These are phyloP conservation scores for Suillus discolor DNA, from an alignment of 768 basidiomycete genomes.

Conservation along the genomic window DNA sequence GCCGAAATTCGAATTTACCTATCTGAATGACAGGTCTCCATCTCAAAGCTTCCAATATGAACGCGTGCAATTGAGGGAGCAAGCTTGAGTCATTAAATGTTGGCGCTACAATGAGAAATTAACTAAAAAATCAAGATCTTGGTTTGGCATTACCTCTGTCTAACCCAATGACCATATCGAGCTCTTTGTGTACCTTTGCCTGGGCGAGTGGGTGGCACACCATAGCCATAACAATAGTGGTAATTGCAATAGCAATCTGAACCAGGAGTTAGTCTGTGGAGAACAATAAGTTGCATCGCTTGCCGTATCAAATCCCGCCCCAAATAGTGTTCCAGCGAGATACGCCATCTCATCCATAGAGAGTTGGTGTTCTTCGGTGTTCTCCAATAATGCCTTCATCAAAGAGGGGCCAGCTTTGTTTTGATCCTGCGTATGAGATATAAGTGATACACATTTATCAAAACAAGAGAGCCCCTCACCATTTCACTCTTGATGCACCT, in stretches of 20 bases:
- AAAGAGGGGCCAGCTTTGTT: conserved; percentile 35
- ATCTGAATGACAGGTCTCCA: too few species aligned
- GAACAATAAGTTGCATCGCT: too few species aligned
- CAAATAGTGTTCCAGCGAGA: too few species aligned
- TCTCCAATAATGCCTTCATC: conserved; percentile 53
- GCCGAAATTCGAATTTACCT: conserved; percentile 22
- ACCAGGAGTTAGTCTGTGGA: too few species aligned
- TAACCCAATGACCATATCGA: too few species aligned
- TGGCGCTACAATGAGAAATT: not conserved
- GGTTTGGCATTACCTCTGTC: not conserved
- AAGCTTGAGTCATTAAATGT: not conserved
- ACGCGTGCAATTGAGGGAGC: conserved; percentile 9
- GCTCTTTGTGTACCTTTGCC: too few species aligned
- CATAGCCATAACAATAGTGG: too few species aligned
- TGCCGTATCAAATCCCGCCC: too few species aligned
- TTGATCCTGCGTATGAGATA: conserved; percentile 8
- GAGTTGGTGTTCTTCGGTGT: conserved; percentile 47
- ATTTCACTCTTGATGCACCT: conserved; percentile 43
- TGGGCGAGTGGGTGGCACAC: too few species aligned
- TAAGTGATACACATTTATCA: not conserved
- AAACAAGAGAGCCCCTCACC: conserved; percentile 25
- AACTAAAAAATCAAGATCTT: not conserved
- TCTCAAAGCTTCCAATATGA: too few species aligned
- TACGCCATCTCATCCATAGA: conserved; percentile 10
- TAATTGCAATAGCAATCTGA: too few species aligned